These are phyloP conservation scores for Stagonosporopsis cucurbitacearum DNA, from an alignment of 2,329 filamentous ascomycete species.

Conservation along the genomic window DNA sequence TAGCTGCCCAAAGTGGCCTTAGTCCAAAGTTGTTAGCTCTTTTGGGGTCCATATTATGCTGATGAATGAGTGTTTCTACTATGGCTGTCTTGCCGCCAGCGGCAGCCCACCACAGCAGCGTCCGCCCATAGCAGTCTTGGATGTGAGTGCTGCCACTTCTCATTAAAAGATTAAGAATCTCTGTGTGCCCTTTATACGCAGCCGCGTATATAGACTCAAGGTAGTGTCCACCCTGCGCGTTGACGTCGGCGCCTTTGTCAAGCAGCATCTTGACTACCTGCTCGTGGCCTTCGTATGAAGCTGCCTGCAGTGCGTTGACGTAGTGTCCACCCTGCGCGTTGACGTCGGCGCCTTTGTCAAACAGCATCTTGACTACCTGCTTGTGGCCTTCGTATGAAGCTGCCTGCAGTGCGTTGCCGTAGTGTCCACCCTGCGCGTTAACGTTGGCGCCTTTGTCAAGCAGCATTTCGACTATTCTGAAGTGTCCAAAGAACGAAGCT, in stretches of 20 bases:
- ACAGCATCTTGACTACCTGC: not conserved
- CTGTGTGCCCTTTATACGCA: too few species aligned
- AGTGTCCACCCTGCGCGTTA: not conserved
- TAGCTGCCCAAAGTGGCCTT: too few species aligned
- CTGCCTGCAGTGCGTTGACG: not conserved
- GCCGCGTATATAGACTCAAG: too few species aligned
- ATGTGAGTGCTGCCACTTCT: not conserved
- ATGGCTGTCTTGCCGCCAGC: conserved; percentile 7
- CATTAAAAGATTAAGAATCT: too few species aligned
- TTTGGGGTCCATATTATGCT: not conserved
- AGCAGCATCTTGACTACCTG: too few species aligned
- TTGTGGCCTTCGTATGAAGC: not conserved
- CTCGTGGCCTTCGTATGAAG: not conserved
- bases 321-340: not conserved
- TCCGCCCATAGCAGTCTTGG: conserved; percentile 6
- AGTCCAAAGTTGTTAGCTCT: too few species aligned
- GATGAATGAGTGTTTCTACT: conserved; percentile 1
- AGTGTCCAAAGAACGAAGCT: too few species aligned
- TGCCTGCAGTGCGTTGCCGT: not conserved
- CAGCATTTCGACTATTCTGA: not conserved
- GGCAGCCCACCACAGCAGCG: conserved; percentile 12
- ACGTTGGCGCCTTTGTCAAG: not conserved
- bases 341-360: not conserved
- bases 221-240: too few species aligned
- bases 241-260: too few species aligned